Base-by-base conservation (phyloP, 129 eudicot species). In the Saussurea involucrata region DNA sequence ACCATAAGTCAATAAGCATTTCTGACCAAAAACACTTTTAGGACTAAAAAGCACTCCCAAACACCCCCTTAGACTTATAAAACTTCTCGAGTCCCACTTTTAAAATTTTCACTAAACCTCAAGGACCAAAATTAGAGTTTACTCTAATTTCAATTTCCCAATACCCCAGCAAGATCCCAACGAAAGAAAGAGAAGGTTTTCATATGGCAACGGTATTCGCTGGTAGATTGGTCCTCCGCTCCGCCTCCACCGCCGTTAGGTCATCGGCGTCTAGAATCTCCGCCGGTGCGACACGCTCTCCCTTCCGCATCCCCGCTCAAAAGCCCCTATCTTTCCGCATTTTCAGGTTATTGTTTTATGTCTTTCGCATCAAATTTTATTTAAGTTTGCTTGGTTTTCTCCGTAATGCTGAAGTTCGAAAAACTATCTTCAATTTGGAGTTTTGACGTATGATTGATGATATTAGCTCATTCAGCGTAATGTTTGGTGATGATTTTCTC, bases 141-240 rank as follows among this genome's bases (percentile, higher is more conserved):
- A 42, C 5, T 8, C 42, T 0, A 36, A 42, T 42, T 42, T 42
- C 53, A 12, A 42, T 42, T 42, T 42, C 15, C 55, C 18, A 44
- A 44, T 12, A 44, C 55, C 55, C n/a, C n/a, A 12, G 4, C 4
- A 44, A 49, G 58, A 49, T 49, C 21, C 58, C 21, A 17, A 44
- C 4, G 18, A 44, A 12, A 44, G 17, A 11, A 5, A 44, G 2
- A 44, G 57, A n/a, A 46, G 44, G 28, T 53, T 28, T 53, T 72
- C 4, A 29, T 18, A 91, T 88, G 90, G 87, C 87, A 33, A 40
- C 87, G 60, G 68, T 72, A 87, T 53, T 81, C 73, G 96, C 89
- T 63, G 92, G 85, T 0, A 86, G 97, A 84, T 83, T 90, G 63
- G 44, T 73, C 67, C 66, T 89, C 77, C 95, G 95, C 60, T 89